phyloP scores from a whole-genome alignment of 306 rosid genomes.

The Dalbergia oliveri region DNA sequence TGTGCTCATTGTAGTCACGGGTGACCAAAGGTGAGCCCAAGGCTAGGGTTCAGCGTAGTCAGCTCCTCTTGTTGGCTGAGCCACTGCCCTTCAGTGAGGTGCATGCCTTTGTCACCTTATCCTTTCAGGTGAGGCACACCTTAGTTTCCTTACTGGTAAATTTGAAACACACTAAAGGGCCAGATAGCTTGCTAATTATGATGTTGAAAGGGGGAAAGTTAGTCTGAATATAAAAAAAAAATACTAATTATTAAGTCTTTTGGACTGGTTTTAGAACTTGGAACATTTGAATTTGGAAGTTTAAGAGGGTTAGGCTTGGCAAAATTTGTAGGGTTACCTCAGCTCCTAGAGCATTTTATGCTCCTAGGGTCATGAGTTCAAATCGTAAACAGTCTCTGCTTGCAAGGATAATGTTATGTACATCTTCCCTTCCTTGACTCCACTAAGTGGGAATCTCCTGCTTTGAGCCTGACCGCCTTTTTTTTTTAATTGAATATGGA shows the following conservation, averaged over 20 bases:
- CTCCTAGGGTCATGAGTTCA: no score
- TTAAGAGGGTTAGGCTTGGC: no score
- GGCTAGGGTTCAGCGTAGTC: not conserved
- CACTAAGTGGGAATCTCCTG: no score
- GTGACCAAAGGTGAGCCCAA: not conserved
- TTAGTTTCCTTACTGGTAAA: not conserved
- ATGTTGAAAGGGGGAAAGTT: not conserved
- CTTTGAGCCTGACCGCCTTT: no score
- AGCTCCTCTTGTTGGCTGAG: not conserved
- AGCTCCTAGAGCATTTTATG: no score
- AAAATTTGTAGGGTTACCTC: no score
- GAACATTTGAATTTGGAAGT: not conserved
- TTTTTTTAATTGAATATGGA: no score
- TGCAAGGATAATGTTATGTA: no score
- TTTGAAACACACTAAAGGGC: not conserved
- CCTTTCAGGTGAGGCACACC: not conserved
- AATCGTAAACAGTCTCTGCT: no score
- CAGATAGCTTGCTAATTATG: not conserved
- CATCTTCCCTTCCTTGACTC: no score
- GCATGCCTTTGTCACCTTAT: not conserved
- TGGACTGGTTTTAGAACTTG: not conserved
- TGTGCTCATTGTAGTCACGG: not conserved
- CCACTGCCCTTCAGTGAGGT: not conserved
- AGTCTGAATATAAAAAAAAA: not conserved
- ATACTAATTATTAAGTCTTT: not conserved